These are phyloP conservation scores for Boletus rubescentipes DNA, from an alignment of 768 basidiomycete genomes.

Conservation along the genomic window DNA sequence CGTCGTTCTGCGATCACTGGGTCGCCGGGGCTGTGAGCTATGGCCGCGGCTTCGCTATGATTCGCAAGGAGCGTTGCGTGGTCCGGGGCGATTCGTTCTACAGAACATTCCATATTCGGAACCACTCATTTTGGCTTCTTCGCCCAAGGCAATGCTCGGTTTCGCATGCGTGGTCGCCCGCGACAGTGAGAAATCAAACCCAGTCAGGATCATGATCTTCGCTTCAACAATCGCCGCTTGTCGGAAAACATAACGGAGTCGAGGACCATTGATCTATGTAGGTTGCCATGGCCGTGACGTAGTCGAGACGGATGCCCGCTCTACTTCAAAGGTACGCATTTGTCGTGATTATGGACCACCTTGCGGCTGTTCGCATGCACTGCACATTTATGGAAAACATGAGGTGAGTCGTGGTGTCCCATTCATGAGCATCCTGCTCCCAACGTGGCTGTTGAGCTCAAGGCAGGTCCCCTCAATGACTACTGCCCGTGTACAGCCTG, in stretches of 20 bases:
- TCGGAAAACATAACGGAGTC: conserved; percentile 7
- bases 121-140: conserved; percentile 4
- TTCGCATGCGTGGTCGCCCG: conserved; percentile 7
- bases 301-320: conserved; percentile 21
- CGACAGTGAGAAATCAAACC: not conserved
- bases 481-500: conserved; percentile 33
- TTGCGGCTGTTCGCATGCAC: conserved; percentile 33
- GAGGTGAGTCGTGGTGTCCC: conserved; percentile 35
- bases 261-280: conserved; percentile 8
- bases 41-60: conserved; percentile 18
- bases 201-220: conserved; percentile 11
- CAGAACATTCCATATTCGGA: conserved; percentile 30
- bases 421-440: conserved; percentile 31
- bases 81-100: conserved; percentile 16
- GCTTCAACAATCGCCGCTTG: conserved; percentile 14
- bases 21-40: conserved; percentile 6
- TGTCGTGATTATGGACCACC: conserved; percentile 35
- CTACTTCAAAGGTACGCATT: conserved; percentile 26
- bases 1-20: conserved; percentile 11
- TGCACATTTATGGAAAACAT: conserved; percentile 36
- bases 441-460: conserved; percentile 38
- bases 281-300: conserved; percentile 29
- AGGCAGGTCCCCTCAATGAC: conserved; percentile 33
- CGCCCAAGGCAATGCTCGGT: conserved; percentile 18
- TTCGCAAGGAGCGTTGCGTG: conserved; percentile 13